Evolutionary conservation across 305 asterid species (phyloP).

Genomic region (Striga hermonthica): DNA sequence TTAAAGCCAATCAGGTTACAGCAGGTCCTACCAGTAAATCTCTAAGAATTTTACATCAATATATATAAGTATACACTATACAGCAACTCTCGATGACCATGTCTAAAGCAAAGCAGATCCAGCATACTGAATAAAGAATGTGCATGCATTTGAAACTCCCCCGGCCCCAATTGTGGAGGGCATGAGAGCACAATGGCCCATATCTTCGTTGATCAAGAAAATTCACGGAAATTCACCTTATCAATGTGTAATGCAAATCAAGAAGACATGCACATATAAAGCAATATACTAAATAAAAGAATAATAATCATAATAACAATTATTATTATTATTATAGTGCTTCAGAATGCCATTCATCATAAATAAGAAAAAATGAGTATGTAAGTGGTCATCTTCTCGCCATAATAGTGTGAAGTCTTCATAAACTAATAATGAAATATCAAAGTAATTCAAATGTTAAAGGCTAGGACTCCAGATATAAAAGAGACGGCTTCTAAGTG

Average conservation of each 20-base stretch:
- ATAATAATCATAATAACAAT: neutral
- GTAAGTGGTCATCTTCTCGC: constrained; percentile 15
- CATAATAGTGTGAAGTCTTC: constrained; percentile 22
- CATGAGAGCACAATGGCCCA: neutral
- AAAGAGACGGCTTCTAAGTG: constrained; percentile 20
- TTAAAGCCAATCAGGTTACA: neutral
- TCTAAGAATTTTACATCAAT: no score
- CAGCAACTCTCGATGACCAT: no score
- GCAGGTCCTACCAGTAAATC: no score
- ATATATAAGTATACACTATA: no score
- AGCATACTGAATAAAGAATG: no score
- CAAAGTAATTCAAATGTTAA: constrained; percentile 5
- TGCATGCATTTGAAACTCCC: no score
- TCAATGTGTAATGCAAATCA: neutral
- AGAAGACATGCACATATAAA: constrained; percentile 19
- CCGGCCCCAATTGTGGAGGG: no score
- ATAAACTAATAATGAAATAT: constrained; percentile 6
- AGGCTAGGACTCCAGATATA: constrained; percentile 17
- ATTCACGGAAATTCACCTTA: neutral
- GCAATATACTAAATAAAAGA: constrained; percentile 7
- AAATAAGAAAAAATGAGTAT: constrained; percentile 4
- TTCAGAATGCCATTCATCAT: constrained; percentile 5
- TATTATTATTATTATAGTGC: neutral
- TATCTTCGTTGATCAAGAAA: neutral
- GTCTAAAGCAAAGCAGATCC: no score